Evolutionary conservation across 371 early-diverging fungal genomes (phyloP).

Genomic region (Actinomucor elegans): DNA sequence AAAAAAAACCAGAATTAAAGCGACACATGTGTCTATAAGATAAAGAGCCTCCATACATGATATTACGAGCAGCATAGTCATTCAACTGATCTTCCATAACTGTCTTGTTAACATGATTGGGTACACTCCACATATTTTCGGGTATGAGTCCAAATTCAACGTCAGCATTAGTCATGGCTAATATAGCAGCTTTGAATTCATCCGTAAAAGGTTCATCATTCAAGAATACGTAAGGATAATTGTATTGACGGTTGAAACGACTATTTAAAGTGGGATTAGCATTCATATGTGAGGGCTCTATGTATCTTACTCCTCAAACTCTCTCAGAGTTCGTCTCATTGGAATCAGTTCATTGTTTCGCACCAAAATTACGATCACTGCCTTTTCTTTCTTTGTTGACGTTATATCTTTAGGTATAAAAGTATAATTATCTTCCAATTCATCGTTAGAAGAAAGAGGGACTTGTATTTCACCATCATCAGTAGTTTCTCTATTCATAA

Average conservation of each 20-base stretch:
- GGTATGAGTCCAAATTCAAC: constrained; percentile 68
- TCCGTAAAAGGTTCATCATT: constrained; percentile 83
- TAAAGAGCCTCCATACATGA: constrained; percentile 66
- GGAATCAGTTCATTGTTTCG: constrained; percentile 77
- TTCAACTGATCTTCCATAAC: constrained; percentile 52
- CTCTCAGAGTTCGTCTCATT: constrained; percentile 69
- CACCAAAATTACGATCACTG: constrained; percentile 60
- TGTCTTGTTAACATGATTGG: constrained; percentile 63
- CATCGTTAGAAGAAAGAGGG: neutral
- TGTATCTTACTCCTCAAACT: constrained; percentile 70
- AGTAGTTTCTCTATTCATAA: neutral
- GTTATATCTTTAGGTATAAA: no score
- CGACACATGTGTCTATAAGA: constrained; percentile 51
- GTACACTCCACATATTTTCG: constrained; percentile 69
- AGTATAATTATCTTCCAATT: neutral
- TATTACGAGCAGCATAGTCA: constrained; percentile 57
- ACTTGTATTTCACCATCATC: neutral
- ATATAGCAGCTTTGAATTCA: constrained; percentile 61
- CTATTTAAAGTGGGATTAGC: constrained; percentile 4
- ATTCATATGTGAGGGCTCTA: neutral
- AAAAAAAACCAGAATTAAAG: constrained; percentile 90
- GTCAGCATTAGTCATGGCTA: constrained; percentile 63
- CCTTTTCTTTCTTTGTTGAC: constrained; percentile 31
- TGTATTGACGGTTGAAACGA: constrained; percentile 80
- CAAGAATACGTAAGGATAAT: constrained; percentile 91